Evolutionary conservation across 164 flowering plant genomes (phyloP).

Genomic region (Magnolia changhungtana): DNA sequence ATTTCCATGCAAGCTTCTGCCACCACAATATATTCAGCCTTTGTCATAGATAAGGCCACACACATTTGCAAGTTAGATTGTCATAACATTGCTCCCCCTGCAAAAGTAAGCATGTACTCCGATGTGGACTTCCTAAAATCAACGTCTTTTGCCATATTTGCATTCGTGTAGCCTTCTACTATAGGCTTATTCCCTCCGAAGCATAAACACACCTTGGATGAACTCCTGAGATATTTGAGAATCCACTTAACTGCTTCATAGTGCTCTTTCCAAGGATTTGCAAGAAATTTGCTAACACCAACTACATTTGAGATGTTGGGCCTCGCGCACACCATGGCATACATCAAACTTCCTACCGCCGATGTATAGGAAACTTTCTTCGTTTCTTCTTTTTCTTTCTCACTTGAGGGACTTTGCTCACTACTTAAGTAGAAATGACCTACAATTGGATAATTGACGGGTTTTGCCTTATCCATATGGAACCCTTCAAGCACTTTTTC

Average conservation of each 20-base stretch:
- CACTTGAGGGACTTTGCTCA: not conserved
- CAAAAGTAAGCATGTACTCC: too few species aligned
- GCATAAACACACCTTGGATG: not conserved
- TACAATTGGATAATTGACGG: not conserved
- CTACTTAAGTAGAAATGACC: constrained; percentile 5
- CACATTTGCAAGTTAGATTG: too few species aligned
- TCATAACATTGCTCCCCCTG: too few species aligned
- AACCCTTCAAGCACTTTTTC: constrained; percentile 3
- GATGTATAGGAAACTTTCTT: not conserved
- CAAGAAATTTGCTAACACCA: constrained; percentile 1
- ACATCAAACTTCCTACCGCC: not conserved
- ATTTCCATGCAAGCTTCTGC: too few species aligned
- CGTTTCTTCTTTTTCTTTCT: not conserved
- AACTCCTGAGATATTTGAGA: not conserved
- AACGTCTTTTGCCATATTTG: too few species aligned
- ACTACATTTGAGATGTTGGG: not conserved
- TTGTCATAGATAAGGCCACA: too few species aligned
- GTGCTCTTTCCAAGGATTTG: constrained; percentile 4
- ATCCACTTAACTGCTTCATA: not conserved
- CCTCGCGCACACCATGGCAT: not conserved
- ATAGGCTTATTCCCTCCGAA: too few species aligned
- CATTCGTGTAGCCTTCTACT: too few species aligned
- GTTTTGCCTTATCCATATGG: constrained; percentile 1
- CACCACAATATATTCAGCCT: too few species aligned
- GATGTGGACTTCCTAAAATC: too few species aligned